These are phyloP conservation scores for Lentinula sp. DNA, from an alignment of 768 basidiomycete genomes.

Conservation along the genomic window DNA sequence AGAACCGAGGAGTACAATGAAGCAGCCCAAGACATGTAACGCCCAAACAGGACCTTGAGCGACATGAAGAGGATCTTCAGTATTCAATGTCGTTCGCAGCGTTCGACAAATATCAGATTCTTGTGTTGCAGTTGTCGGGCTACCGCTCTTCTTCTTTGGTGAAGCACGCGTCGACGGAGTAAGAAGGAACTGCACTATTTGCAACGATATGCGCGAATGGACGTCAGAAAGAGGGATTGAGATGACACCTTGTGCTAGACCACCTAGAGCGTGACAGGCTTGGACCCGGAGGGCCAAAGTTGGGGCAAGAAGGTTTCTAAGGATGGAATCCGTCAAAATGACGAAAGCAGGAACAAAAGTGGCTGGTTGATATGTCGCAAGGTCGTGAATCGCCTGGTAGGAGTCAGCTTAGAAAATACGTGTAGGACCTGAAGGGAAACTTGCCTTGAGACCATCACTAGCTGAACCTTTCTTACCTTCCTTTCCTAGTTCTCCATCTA, in stretches of 20 bases:
- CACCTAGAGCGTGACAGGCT: constrained; percentile 72
- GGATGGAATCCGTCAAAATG: constrained; percentile 48
- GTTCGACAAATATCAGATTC: constrained; percentile 60
- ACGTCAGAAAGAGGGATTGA: constrained; percentile 38
- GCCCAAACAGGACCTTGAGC: constrained; percentile 81
- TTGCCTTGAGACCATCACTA: constrained; percentile 73
- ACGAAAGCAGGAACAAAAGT: constrained; percentile 68
- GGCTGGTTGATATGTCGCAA: constrained; percentile 54
- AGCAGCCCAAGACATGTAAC: constrained; percentile 55
- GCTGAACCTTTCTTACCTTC: constrained; percentile 85
- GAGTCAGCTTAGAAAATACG: constrained; percentile 9
- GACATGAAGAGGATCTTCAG: constrained; percentile 48
- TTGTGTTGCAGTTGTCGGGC: constrained; percentile 19
- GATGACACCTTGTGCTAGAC: constrained; percentile 52
- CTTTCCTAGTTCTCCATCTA: constrained; percentile 81
- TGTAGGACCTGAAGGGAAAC: constrained; percentile 10
- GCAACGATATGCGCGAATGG: constrained; percentile 48
- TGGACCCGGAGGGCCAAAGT: constrained; percentile 62
- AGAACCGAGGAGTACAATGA: constrained; percentile 64
- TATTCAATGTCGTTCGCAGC: constrained; percentile 54
- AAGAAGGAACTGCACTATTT: constrained; percentile 40
- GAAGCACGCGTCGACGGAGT: constrained; percentile 27
- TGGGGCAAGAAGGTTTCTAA: constrained; percentile 57
- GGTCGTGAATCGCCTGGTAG: constrained; percentile 64
- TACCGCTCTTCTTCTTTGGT: constrained; percentile 30